Evolutionary conservation across 1,284 basidiomycete species (phyloP).

Genomic region (Athelia psychrophila): DNA sequence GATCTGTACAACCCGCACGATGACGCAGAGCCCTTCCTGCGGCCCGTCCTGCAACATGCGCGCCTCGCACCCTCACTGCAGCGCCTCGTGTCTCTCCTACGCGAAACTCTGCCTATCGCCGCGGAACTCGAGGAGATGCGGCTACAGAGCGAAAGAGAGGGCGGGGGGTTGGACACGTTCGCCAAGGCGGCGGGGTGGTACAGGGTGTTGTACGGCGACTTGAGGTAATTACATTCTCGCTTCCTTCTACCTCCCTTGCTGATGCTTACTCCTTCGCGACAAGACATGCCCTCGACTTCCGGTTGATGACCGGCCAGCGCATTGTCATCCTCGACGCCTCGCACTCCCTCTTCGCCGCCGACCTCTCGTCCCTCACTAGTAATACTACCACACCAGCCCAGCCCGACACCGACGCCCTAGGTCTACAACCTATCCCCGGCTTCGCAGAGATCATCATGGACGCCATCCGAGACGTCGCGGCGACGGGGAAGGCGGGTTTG

Average conservation of each 20-base stretch:
- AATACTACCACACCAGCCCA: neutral
- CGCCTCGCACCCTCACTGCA: slow-evolving; percentile 60
- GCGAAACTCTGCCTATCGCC: slow-evolving; percentile 73
- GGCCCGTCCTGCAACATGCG: slow-evolving; percentile 61
- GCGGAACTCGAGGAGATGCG: slow-evolving; percentile 65
- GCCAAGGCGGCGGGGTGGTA: slow-evolving; percentile 82
- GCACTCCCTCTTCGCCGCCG: slow-evolving; percentile 48
- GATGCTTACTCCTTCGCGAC: neutral
- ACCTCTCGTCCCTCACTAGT: slow-evolving; percentile 1
- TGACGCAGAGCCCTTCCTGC: slow-evolving; percentile 68
- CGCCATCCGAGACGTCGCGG: slow-evolving; percentile 33
- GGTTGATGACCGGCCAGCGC: slow-evolving; percentile 64
- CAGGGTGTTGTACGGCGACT: slow-evolving; percentile 65
- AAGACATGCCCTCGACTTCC: slow-evolving; percentile 77
- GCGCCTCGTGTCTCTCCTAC: slow-evolving; percentile 60
- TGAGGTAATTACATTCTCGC: slow-evolving; percentile 39
- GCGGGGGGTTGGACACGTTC: slow-evolving; percentile 58
- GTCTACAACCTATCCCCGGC: slow-evolving; percentile 59
- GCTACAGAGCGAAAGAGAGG: slow-evolving; percentile 29
- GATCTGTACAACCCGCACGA: slow-evolving; percentile 62
- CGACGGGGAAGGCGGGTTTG: slow-evolving; percentile 25
- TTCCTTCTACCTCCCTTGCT: neutral
- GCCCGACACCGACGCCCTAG: slow-evolving; percentile 17
- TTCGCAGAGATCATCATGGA: slow-evolving; percentile 50
- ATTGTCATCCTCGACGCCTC: slow-evolving; percentile 70